These are phyloP conservation scores for Pyricularia sp. DNA, from an alignment of 2,329 filamentous ascomycete species.

Conservation along the genomic window DNA sequence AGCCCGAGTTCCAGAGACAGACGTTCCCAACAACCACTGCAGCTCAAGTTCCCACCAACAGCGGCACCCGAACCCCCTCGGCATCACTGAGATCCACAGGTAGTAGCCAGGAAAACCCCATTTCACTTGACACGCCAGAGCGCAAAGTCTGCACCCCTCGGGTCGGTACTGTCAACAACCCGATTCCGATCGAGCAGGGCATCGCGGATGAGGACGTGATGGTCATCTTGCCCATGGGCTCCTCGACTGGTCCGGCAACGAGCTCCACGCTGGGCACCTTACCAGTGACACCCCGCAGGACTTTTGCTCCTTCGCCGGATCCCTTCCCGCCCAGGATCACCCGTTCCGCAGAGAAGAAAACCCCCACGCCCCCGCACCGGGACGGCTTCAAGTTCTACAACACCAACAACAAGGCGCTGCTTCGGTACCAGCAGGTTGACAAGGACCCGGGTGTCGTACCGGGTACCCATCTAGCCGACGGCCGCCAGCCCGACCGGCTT, in stretches of 20 bases:
- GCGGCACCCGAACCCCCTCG: neutral
- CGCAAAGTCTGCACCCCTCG: neutral
- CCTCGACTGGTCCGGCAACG: neutral
- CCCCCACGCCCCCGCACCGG: neutral
- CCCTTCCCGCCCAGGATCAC: neutral
- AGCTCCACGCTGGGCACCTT: too few relatives aligned
- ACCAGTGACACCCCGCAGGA: neutral
- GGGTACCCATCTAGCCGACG: neutral
- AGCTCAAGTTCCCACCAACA: neutral
- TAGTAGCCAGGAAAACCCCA: neutral
- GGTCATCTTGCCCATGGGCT: neutral
- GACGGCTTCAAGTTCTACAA: neutral
- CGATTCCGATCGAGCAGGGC: neutral
- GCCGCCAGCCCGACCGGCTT: slow-evolving; percentile 4
- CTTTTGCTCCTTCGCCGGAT: neutral
- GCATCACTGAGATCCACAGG: neutral
- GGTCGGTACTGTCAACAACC: neutral
- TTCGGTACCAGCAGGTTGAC: neutral
- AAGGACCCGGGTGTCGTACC: neutral
- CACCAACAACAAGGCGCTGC: neutral
- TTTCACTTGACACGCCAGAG: neutral
- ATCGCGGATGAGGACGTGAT: neutral
- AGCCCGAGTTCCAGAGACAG: neutral
- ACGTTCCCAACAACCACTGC: neutral
- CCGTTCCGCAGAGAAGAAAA: neutral